Percentiles rank a stretch among this genome's conserved stretches.
Conservation (phyloP, 1,139 yeast species). For the Scheffersomyces titani region DNA sequence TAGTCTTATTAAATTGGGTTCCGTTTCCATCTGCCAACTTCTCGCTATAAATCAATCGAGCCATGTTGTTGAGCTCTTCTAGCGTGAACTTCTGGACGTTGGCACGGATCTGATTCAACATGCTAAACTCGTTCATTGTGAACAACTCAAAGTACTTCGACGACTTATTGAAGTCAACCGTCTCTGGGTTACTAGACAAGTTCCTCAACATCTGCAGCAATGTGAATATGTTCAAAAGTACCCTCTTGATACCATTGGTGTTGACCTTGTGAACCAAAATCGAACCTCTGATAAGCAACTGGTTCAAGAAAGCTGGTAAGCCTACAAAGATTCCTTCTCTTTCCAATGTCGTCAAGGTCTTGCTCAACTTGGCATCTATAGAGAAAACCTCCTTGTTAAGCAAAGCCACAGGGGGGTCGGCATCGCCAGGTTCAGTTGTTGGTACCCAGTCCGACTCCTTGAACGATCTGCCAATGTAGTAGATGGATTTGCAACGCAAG, state of each 20-base stretch:
- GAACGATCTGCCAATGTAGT: conserved; percentile 55
- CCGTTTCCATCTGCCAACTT: conserved; percentile 45
- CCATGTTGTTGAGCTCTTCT: conserved; percentile 37
- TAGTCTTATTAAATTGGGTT: conserved; percentile 39
- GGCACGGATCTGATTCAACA: conserved; percentile 24
- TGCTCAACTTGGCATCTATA: conserved; percentile 44
- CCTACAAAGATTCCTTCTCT: conserved; percentile 49
- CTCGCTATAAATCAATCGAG: conserved; percentile 52
- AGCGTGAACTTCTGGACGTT: conserved; percentile 20
- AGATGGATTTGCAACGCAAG: conserved; percentile 60
- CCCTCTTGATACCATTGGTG: conserved; percentile 64
- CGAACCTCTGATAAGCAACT: conserved; percentile 61
- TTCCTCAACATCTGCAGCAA: conserved; percentile 76
- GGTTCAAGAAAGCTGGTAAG: conserved; percentile 56
- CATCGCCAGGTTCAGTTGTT: conserved; percentile 57
- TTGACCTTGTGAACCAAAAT: conserved; percentile 57
- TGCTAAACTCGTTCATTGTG: conserved; percentile 41
- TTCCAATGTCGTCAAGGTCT: conserved; percentile 27
- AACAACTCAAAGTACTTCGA: conserved; percentile 60
- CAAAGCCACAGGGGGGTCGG: conserved; percentile 61
- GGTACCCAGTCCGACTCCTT: conserved; percentile 46
- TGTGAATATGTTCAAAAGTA: conserved; percentile 68
- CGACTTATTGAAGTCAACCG: conserved; percentile 60
- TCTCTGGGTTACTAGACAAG: conserved; percentile 55
- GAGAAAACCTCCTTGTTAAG: conserved; percentile 61